Conservation (phyloP, 306 rosid species). For the Cicer judaicum region DNA sequence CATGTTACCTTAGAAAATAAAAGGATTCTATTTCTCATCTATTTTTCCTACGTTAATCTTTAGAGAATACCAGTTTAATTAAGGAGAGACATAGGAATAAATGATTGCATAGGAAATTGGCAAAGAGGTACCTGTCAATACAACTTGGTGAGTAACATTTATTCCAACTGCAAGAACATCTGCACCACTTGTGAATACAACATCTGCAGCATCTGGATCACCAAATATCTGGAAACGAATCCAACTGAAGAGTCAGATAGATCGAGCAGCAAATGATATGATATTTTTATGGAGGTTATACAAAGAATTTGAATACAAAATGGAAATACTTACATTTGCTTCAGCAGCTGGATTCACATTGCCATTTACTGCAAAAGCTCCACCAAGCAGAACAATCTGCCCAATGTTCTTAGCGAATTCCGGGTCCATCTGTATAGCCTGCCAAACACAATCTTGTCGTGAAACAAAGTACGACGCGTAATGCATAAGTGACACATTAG, state of each 20-base stretch:
- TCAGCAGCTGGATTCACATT: constrained; percentile 95
- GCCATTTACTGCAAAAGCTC: constrained; percentile 88
- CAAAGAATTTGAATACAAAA: constrained; percentile 5
- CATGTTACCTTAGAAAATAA: constrained; percentile 22
- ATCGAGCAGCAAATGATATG: neutral
- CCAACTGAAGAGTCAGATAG: constrained; percentile 36
- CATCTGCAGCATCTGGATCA: constrained; percentile 97
- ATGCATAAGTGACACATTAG: constrained; percentile 15
- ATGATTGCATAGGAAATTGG: neutral
- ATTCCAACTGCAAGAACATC: constrained; percentile 79
- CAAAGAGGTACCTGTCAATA: constrained; percentile 64
- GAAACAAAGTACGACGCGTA: constrained; percentile 25
- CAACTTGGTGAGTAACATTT: constrained; percentile 91
- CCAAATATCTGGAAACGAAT: constrained; percentile 70
- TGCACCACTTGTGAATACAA: constrained; percentile 86
- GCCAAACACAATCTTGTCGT: constrained; percentile 26
- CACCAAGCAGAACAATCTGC: constrained; percentile 88
- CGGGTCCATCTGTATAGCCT: constrained; percentile 91
- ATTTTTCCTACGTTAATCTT: neutral
- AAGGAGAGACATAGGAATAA: neutral
- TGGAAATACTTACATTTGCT: constrained; percentile 71
- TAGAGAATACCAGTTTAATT: constrained; percentile 11
- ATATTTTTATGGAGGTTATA: constrained; percentile 23
- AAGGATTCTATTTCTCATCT: constrained; percentile 10
- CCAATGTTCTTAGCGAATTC: constrained; percentile 68